Evolutionary conservation across 176 grass and related monocot species (phyloP).

Genomic region (Aegilops sharonensis): DNA sequence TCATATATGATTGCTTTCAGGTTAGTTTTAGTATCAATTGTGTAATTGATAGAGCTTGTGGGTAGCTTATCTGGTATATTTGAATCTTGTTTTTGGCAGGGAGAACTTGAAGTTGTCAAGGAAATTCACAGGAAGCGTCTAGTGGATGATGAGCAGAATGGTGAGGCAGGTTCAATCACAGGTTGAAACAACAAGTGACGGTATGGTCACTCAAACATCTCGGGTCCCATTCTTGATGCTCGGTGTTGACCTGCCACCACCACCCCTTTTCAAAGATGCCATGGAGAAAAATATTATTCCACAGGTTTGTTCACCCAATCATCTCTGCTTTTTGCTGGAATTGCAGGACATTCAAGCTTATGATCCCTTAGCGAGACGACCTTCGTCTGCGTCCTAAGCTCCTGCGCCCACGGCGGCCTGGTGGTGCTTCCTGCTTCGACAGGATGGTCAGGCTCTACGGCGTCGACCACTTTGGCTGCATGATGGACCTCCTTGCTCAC

Average conservation of each 20-base stretch:
- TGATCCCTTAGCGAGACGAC: slow-evolving; percentile 49
- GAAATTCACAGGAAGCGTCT: slow-evolving; percentile 63
- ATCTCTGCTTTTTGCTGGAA: not conserved
- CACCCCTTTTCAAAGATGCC: slow-evolving; percentile 96
- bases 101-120: slow-evolving; percentile 96
- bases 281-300: slow-evolving; percentile 99
- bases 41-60: not conserved
- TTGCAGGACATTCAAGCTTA: not conserved
- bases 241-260: slow-evolving; percentile 86
- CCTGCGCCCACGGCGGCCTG: slow-evolving; percentile 62
- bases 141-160: slow-evolving; percentile 53
- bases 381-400: slow-evolving; percentile 65
- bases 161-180: slow-evolving; percentile 33
- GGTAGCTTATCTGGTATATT: not conserved
- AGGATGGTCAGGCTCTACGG: slow-evolving; percentile 50
- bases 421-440: slow-evolving; percentile 68
- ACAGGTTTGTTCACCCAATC: slow-evolving; percentile 55
- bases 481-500: slow-evolving; percentile 69
- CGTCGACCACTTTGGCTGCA: slow-evolving; percentile 65
- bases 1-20: slow-evolving; percentile 98
- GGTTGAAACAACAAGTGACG: slow-evolving; percentile 42
- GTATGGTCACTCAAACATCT: slow-evolving; percentile 67
- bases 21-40: slow-evolving; percentile 41
- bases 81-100: slow-evolving; percentile 47
- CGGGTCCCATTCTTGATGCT: slow-evolving; percentile 92